Percentiles rank a stretch among this genome's conserved stretches.
Evolutionary conservation across 75 land plant species (phyloP).

Genomic region (Selaginella tamariscina): DNA sequence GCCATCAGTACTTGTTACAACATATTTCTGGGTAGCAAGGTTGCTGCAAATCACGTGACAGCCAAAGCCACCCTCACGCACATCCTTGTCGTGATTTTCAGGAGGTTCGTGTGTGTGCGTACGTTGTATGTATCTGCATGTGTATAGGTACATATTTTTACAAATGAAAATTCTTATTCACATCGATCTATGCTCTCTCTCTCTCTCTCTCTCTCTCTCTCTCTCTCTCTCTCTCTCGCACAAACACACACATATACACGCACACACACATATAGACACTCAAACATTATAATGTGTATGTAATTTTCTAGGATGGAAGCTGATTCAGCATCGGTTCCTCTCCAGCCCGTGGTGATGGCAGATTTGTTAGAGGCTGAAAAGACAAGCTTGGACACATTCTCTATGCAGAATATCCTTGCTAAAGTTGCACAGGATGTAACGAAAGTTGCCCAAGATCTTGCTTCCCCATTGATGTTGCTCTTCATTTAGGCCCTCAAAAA

Average conservation of each 20-base stretch:
- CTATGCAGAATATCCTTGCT: slow-evolving; percentile 46
- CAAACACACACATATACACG: no score
- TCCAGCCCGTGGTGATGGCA: slow-evolving; percentile 28
- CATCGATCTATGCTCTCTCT: no score
- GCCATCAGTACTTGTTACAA: slow-evolving; percentile 52
- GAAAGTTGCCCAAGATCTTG: no score
- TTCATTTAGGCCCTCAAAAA: slow-evolving; percentile 6
- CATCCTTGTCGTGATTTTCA: slow-evolving; percentile 43
- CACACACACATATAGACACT: no score
- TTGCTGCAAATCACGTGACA: slow-evolving; percentile 46
- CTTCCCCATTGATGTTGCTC: slow-evolving; percentile 32
- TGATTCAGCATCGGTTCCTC: slow-evolving; percentile 23
- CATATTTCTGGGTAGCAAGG: slow-evolving; percentile 48
- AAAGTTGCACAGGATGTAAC: slow-evolving; percentile 42
- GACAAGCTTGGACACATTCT: slow-evolving; percentile 29
- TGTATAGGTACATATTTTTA: no score
- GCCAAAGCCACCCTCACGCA: slow-evolving; percentile 56
- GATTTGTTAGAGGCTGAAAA: slow-evolving; percentile 44
- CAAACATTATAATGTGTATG: no score
- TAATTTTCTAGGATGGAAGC: slow-evolving; percentile 43
- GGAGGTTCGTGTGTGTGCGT: no score
- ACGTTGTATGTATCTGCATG: no score
- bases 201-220: no score
- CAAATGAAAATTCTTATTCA: no score
- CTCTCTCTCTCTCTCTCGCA: no score